A percentile compares a stretch with the other conserved stretches of the same genome.
These are phyloP conservation scores for Calonectria hongkongensis DNA, from an alignment of 2,329 filamentous ascomycete species.

Conservation along the genomic window DNA sequence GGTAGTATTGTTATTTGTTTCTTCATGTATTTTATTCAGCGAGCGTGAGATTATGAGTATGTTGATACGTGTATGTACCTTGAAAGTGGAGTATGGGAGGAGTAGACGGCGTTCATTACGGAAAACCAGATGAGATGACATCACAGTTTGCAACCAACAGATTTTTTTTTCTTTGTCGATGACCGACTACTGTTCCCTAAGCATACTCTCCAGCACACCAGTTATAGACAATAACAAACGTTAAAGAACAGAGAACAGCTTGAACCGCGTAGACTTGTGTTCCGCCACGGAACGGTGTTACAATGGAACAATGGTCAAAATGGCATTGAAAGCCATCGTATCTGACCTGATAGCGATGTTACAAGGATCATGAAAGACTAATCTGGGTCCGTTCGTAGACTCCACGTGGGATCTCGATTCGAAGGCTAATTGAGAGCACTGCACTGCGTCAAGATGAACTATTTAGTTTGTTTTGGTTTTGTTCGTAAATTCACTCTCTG, in stretches of 20 bases:
- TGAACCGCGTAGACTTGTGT: neutral
- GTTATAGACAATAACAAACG: too few relatives aligned
- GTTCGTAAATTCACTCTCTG: too few relatives aligned
- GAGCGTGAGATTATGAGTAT: constrained; percentile 18
- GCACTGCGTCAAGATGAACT: too few relatives aligned
- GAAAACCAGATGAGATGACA: constrained; percentile 21
- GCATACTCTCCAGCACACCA: neutral
- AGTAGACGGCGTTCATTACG: constrained; percentile 1
- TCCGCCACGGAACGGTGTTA: neutral
- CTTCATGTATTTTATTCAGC: constrained; percentile 18
- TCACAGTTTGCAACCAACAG: constrained; percentile 1
- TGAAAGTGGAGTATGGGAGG: constrained; percentile 14
- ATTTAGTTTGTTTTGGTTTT: too few relatives aligned
- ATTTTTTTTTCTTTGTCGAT: constrained; percentile 6
- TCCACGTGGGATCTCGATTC: neutral
- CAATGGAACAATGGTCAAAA: neutral
- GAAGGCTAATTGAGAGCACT: neutral
- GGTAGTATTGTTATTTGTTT: constrained; percentile 7
- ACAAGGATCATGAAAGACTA: neutral
- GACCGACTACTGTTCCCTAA: neutral
- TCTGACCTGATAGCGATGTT: neutral
- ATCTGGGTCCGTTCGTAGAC: neutral
- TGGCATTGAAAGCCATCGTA: neutral
- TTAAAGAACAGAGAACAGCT: neutral
- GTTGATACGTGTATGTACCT: neutral